These are phyloP conservation scores for Apophysomyces ossiformis DNA, from an alignment of 371 early-diverging fungal genomes.

Conservation along the genomic window DNA sequence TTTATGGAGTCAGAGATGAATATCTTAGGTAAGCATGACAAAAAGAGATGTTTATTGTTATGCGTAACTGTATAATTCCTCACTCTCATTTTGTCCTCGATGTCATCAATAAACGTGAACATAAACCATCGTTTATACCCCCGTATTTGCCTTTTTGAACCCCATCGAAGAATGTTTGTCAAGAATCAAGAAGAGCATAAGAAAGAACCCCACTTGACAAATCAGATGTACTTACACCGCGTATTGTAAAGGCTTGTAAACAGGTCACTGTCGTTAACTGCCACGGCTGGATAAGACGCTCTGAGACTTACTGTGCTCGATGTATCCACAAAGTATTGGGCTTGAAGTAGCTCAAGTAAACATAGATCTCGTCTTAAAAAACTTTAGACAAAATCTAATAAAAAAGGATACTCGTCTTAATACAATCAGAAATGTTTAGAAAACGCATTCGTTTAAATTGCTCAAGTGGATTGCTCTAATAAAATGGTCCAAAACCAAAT, in stretches of 20 bases:
- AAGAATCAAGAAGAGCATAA: constrained; percentile 3
- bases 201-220: neutral
- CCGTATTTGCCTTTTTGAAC: constrained; percentile 23
- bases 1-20: constrained; percentile 13
- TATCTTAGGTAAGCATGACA: neutral
- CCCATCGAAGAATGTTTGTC: constrained; percentile 16
- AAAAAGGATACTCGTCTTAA: too few relatives aligned
- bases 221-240: neutral
- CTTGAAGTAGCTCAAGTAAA: too few relatives aligned
- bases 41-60: neutral
- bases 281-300: neutral
- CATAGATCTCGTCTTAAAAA: too few relatives aligned
- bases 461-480: too few relatives aligned
- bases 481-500: too few relatives aligned
- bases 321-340: too few relatives aligned
- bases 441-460: too few relatives aligned
- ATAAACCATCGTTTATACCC: constrained; percentile 10
- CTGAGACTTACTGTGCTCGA: neutral
- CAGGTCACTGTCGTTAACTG: neutral
- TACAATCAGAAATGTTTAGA: too few relatives aligned
- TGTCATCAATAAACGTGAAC: neutral
- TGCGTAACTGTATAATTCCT: neutral
- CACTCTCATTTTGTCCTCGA: neutral
- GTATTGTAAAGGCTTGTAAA: neutral
- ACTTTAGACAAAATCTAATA: too few relatives aligned